Evolutionary conservation across 2,329 filamentous ascomycete species (phyloP).

Genomic region (Triangularia verruculosa): DNA sequence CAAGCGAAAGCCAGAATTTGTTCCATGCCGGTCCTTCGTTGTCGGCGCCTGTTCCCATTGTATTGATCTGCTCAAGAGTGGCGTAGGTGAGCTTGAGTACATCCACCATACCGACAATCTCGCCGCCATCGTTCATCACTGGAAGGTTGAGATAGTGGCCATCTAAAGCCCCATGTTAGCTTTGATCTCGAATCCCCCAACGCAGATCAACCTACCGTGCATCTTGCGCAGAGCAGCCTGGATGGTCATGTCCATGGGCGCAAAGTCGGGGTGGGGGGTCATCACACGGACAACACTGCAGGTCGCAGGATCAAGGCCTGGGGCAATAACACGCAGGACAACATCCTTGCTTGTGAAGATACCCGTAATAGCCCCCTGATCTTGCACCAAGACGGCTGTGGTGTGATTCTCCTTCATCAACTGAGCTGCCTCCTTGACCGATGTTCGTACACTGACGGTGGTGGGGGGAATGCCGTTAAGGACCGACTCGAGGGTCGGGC

Average conservation of each 20-base stretch:
- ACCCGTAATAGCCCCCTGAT: slow-evolving; percentile 94
- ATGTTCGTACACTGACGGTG: slow-evolving; percentile 92
- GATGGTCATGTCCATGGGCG: slow-evolving; percentile 98
- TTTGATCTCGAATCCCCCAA: neutral
- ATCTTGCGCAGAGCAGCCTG: slow-evolving; percentile 97
- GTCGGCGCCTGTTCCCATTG: slow-evolving; percentile 75
- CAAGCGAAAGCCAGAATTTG: slow-evolving; percentile 97
- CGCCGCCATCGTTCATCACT: slow-evolving; percentile 94
- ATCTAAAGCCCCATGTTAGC: slow-evolving; percentile 53
- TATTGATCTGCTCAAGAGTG: slow-evolving; percentile 95
- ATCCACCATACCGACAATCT: slow-evolving; percentile 99
- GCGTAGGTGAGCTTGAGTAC: slow-evolving; percentile 98
- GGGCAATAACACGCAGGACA: slow-evolving; percentile 94
- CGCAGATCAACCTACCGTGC: slow-evolving; percentile 70
- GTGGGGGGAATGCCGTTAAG: slow-evolving; percentile 87
- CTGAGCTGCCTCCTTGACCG: slow-evolving; percentile 90
- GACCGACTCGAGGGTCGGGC: slow-evolving; percentile 91
- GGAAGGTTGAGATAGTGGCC: slow-evolving; percentile 97
- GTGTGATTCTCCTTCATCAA: slow-evolving; percentile 99
- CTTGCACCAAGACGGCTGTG: slow-evolving; percentile 91
- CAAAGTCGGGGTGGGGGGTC: slow-evolving; percentile 98
- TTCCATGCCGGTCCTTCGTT: slow-evolving; percentile 97
- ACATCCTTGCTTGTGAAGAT: slow-evolving; percentile 99
- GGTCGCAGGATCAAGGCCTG: slow-evolving; percentile 86
- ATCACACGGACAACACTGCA: slow-evolving; percentile 98